Percentiles rank a stretch among this genome's conserved stretches.
Evolutionary conservation across 2,329 filamentous ascomycete species (phyloP).

Genomic region (Fusarium kyushuense): DNA sequence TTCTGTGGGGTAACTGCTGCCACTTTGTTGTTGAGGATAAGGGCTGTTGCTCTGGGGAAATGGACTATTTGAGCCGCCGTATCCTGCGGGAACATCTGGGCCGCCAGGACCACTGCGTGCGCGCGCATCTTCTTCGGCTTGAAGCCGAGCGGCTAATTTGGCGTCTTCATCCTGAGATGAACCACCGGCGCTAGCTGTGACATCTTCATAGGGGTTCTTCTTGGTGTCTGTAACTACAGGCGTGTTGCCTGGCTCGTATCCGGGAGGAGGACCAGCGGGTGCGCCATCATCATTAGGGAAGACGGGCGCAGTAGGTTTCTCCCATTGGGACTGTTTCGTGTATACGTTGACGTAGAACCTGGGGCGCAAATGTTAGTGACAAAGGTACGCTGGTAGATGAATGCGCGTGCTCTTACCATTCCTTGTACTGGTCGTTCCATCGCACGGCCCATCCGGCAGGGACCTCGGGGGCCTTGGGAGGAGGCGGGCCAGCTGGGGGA

Average conservation of each 20-base stretch:
- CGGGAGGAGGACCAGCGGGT: conserved; percentile 74
- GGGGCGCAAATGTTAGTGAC: conserved; percentile 28
- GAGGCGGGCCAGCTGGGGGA: conserved; percentile 66
- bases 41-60: conserved; percentile 47
- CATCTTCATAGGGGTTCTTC: conserved; percentile 75
- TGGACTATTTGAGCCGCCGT: conserved; percentile 46
- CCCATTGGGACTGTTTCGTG: conserved; percentile 93
- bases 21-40: conserved; percentile 46
- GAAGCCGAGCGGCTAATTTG: conserved; percentile 78
- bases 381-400: neutral
- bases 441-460: conserved; percentile 81
- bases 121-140: conserved; percentile 84
- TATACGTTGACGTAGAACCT: conserved; percentile 93
- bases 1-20: conserved; percentile 52
- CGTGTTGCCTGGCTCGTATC: conserved; percentile 65
- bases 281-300: conserved; percentile 60
- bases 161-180: conserved; percentile 72
- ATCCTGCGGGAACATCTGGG: conserved; percentile 52
- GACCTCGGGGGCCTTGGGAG: conserved; percentile 72
- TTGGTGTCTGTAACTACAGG: conserved; percentile 68
- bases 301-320: conserved; percentile 79
- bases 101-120: conserved; percentile 53
- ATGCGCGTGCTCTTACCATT: conserved; percentile 69
- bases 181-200: conserved; percentile 51
- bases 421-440: conserved; percentile 88